Base-by-base conservation (phyloP, 2,329 filamentous ascomycete species). In the Stachybotrys chartarum region DNA sequence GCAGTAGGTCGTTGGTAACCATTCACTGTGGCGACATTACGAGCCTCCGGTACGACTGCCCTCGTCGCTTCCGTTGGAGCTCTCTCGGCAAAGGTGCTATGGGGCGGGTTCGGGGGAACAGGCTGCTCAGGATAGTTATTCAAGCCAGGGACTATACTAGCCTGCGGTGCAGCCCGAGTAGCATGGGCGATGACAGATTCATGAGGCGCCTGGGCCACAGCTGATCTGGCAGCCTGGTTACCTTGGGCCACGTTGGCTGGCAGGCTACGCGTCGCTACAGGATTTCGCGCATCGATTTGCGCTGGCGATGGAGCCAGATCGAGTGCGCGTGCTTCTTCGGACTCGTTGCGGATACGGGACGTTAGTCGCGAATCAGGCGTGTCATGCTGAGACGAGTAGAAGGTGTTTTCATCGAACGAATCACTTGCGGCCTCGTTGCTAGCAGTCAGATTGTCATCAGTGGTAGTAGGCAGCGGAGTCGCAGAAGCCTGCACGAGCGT, bases 381-480 rank as follows among this genome's bases (percentile, higher is more conserved):
- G 70, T 92, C 89, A 77, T 92, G 87, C 75, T 88, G 90, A 74
- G 92, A 97, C 62, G 93, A 97, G 78, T 97, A 97, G 72, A 96
- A 96, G 46, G 91, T 94, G 68, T 95, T 91, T 70, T 95, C 88
- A 73, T 97, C 91, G 75, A 91, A 90, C 42, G 90, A 94, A 71
- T 93, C 90, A 80, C 80, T 88, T 67, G 82, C 74, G 61, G 74
- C 80, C 70, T 84, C 84, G 66, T 78, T 78, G 71, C 86, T 80
- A 78, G 76, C 73, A 71, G 63, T 61, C 57, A 72, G 64, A 62
- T 72, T 78, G 63, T 78, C 77, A 75, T 83, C 81, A 78, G 78
- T 76, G 24, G 24, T 17, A 35, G 49, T 14, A 68, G 78, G 72
- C 64, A 82, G 72, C 60, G 79, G 76, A 66, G 82, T 79, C 65